These are phyloP conservation scores for Erodium maritimum DNA, from an alignment of 345 rosid genomes.

Conservation along the genomic window DNA sequence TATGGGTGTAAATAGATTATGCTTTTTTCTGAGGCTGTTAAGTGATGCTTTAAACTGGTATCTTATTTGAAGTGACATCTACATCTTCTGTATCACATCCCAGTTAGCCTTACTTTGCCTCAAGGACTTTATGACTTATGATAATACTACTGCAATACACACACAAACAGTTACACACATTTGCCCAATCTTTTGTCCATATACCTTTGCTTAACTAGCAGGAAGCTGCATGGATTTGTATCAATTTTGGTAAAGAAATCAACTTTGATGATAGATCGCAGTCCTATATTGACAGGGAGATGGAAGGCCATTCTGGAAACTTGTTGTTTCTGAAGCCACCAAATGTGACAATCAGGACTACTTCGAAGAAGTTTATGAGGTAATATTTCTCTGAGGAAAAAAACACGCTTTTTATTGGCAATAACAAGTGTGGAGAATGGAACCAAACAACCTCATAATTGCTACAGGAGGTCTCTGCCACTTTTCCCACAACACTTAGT, in stretches of 20 bases:
- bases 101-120: background rate
- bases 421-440: slow-evolving; percentile 1
- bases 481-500: background rate
- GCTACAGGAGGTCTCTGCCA: background rate
- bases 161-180: background rate
- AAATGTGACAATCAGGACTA: slow-evolving; percentile 57
- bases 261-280: background rate
- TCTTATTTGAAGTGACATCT: background rate
- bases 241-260: background rate
- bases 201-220: background rate
- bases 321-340: slow-evolving; percentile 73
- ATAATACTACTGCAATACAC: background rate
- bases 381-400: slow-evolving; percentile 14
- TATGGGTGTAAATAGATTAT: background rate
- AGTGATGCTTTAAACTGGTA: background rate
- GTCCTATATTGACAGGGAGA: slow-evolving; percentile 46
- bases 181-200: background rate
- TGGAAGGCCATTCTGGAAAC: slow-evolving; percentile 83
- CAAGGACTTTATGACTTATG: background rate
- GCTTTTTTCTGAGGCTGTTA: background rate
- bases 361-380: slow-evolving; percentile 85
- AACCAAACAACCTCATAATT: background rate
- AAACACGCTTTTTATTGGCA: background rate
- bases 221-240: background rate
- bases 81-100: background rate